These are phyloP conservation scores for Cladophialophora immunda DNA, from an alignment of 2,329 filamentous ascomycete genomes.

Conservation along the genomic window DNA sequence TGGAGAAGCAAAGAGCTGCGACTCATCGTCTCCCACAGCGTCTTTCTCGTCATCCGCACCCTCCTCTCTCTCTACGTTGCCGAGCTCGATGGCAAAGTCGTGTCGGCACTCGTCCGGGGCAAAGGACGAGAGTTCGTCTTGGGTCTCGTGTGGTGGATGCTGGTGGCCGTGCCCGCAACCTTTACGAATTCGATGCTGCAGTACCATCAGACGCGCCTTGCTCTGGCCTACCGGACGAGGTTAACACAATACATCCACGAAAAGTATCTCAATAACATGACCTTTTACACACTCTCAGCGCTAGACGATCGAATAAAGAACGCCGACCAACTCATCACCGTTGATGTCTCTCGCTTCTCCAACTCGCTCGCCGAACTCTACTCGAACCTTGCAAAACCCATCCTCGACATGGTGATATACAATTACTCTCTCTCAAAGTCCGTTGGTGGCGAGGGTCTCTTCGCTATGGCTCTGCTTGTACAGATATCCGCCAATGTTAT, in stretches of 20 bases:
- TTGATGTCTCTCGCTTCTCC: conserved; percentile 95
- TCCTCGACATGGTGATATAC: conserved; percentile 96
- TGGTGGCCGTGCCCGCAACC: conserved; percentile 92
- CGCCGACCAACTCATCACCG: conserved; percentile 94
- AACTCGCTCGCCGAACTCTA: conserved; percentile 95
- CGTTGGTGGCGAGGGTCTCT: conserved; percentile 94
- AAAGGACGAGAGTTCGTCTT: conserved; percentile 89
- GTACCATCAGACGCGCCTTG: conserved; percentile 95
- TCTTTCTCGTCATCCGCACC: conserved; percentile 90
- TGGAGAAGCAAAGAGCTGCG: conserved; percentile 89
- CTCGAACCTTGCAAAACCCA: conserved; percentile 92
- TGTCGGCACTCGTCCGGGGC: conserved; percentile 90
- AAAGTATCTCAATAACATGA: conserved; percentile 95
- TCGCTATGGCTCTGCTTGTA: conserved; percentile 93
- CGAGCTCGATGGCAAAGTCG: conserved; percentile 87
- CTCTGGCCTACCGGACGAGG: conserved; percentile 89
- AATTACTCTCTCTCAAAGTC: conserved; percentile 92
- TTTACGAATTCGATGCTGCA: conserved; percentile 99
- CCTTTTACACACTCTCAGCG: conserved; percentile 94
- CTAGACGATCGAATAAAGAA: conserved; percentile 98
- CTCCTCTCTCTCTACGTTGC: conserved; percentile 95
- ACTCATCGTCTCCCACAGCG: conserved; percentile 86
- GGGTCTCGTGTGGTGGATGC: conserved; percentile 97
- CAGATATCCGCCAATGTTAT: conserved; percentile 93
- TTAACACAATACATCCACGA: conserved; percentile 95